Evolutionary conservation across 108 stramenopile genomes (phyloP), one percentile per base, ranked within the genome.

Genomic region (Nitzschia palea): DNA sequence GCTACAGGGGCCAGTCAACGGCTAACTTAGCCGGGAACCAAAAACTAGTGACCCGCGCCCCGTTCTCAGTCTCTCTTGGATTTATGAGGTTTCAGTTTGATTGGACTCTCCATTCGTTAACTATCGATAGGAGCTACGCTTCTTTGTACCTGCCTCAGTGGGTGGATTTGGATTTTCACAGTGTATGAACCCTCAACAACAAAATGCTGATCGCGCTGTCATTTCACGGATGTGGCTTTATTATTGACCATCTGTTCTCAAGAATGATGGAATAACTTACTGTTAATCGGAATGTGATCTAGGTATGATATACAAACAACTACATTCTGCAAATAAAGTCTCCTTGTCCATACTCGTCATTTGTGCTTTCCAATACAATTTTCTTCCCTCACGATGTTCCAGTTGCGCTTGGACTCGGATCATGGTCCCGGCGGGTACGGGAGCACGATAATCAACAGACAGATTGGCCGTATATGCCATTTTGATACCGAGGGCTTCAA

Each of bases 241-340:
- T n/a, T n/a, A n/a, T n/a, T n/a, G n/a, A n/a, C n/a, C n/a, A n/a
- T n/a, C n/a, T n/a, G n/a, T n/a, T n/a, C n/a, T n/a, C n/a, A n/a
- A n/a, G n/a, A n/a, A n/a, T n/a, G n/a, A n/a, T n/a, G n/a, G n/a
- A n/a, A n/a, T n/a, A 43, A 4, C 27, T 25, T 23, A 57, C 54
- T 43, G 25, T 31, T 54, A 25, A 25, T 60, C 17, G 17, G 52
- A 33, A 25, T 54, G 36, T 14, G 51, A 34, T 36, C 67, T 56
- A 43, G 81, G 81, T 64, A 84, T 80, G 20, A 86, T 78, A 36
- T 61, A 86, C 25, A 86, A 44, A 70, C 63, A 62, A 14, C 77
- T 76, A 2, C 73, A 80, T 67, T 86, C 81, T 15, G 80, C 74
- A 67, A 76, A 83, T 6, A 86, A 34, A 17, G 45, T 57, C 2